phyloP scores from a whole-genome alignment of 2,329 filamentous ascomycete genomes.

The Pseudopithomyces chartarum region DNA sequence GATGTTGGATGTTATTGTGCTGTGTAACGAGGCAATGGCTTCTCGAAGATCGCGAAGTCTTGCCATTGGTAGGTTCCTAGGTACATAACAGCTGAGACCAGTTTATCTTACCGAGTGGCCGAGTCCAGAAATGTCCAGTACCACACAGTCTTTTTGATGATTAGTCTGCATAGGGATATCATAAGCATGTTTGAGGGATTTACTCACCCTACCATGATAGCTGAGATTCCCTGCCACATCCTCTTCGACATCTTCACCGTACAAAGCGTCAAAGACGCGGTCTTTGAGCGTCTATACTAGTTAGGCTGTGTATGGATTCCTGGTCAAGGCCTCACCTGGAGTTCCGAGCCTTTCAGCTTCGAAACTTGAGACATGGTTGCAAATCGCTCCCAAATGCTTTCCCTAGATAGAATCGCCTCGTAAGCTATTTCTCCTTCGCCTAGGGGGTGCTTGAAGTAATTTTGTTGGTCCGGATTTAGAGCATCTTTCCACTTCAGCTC shows the following conservation, averaged over 20 bases:
- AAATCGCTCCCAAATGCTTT: neutral
- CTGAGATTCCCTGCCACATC: neutral
- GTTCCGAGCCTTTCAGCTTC: neutral
- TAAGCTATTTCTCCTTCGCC: neutral
- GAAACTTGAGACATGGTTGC: constrained; percentile 2
- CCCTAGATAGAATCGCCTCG: neutral
- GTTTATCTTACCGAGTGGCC: neutral
- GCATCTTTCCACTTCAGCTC: constrained; percentile 4
- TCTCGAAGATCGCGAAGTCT: too few relatives aligned
- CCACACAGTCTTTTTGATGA: neutral
- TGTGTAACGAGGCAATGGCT: neutral
- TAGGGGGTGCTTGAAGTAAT: neutral
- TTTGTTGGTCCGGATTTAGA: neutral
- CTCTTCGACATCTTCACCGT: neutral
- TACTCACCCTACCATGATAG: constrained; percentile 2
- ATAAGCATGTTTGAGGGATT: neutral
- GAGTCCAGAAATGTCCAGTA: neutral
- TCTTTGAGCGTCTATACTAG: neutral
- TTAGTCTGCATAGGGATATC: neutral
- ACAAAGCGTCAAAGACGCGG: neutral
- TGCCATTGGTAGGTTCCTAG: too few relatives aligned
- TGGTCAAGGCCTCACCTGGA: neutral
- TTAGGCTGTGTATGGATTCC: neutral
- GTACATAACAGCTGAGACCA: too few relatives aligned
- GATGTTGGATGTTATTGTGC: neutral